These are phyloP conservation scores for Calamus simplicifolius DNA, from an alignment of 176 grass and related monocot genomes.

Conservation along the genomic window DNA sequence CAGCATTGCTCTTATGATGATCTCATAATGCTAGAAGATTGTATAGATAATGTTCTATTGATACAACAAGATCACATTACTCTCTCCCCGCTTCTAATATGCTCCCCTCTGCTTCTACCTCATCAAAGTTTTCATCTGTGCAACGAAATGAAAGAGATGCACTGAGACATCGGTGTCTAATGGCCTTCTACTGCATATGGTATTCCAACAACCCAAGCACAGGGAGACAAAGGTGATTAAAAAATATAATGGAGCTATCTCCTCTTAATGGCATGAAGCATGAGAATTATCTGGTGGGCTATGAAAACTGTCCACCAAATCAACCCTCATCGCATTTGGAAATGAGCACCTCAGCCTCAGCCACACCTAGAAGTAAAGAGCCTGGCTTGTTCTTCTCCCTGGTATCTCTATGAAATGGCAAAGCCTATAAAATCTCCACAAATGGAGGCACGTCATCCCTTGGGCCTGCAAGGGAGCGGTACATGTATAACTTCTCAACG, in stretches of 20 bases:
- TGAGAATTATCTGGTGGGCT: background rate
- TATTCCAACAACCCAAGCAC: background rate
- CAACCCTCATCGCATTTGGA: background rate
- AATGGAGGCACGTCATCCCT: slow-evolving; percentile 69
- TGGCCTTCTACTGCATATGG: background rate
- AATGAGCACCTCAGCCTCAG: slow-evolving; percentile 2
- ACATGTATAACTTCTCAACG: slow-evolving; percentile 90
- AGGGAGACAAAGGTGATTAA: background rate
- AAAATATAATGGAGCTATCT: background rate
- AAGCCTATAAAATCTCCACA: slow-evolving; percentile 66
- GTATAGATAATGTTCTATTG: background rate
- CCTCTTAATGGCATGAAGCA: background rate
- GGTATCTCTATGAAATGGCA: background rate
- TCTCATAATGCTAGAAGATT: background rate
- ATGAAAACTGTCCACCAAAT: slow-evolving; percentile 24
- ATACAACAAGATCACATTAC: background rate
- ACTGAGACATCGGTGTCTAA: no score
- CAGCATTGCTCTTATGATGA: background rate
- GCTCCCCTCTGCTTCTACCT: slow-evolving; percentile 1
- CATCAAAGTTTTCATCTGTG: slow-evolving; percentile 15
- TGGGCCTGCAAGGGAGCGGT: slow-evolving; percentile 76
- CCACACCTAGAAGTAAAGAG: slow-evolving; percentile 1
- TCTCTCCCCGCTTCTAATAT: background rate
- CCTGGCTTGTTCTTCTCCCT: background rate
- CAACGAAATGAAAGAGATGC: background rate